phyloP scores from a whole-genome alignment of 129 eudicot genomes.

The Chrysanthemum makinoi region DNA sequence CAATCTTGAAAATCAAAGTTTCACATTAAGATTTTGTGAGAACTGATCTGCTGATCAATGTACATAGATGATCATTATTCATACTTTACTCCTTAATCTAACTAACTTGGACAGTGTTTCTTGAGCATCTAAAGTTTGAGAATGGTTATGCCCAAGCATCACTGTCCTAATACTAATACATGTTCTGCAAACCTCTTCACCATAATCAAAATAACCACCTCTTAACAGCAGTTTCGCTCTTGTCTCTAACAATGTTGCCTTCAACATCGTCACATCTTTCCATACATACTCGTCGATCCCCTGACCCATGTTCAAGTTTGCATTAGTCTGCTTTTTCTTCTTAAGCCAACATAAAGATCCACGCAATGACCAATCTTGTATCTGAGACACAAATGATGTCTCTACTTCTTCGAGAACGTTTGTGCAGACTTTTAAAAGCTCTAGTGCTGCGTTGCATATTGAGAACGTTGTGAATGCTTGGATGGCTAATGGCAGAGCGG shows the following conservation, averaged over 20 bases:
- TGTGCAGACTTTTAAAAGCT: constrained; percentile 75
- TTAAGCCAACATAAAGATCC: constrained; percentile 84
- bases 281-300: constrained; percentile 81
- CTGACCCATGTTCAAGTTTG: constrained; percentile 43
- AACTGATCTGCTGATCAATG: too few species aligned
- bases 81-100: constrained; percentile 77
- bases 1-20: too few species aligned
- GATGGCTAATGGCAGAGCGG: constrained; percentile 74
- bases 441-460: constrained; percentile 74
- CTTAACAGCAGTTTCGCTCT: constrained; percentile 73
- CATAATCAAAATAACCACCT: constrained; percentile 80
- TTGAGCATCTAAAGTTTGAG: constrained; percentile 86
- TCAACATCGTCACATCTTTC: constrained; percentile 82
- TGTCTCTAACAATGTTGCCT: constrained; percentile 81
- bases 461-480: constrained; percentile 70
- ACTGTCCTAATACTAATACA: constrained; percentile 92
- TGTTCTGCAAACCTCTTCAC: constrained; percentile 79
- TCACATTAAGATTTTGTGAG: too few species aligned
- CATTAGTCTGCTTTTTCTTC: constrained; percentile 34
- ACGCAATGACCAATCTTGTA: constrained; percentile 63
- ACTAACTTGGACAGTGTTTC: constrained; percentile 87
- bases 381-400: constrained; percentile 71
- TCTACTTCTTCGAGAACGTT: constrained; percentile 82
- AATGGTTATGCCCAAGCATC: constrained; percentile 88
- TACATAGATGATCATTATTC: constrained; percentile 10